Conservation (phyloP, 2,329 filamentous ascomycete species). For the Neofusicoccum sp. region DNA sequence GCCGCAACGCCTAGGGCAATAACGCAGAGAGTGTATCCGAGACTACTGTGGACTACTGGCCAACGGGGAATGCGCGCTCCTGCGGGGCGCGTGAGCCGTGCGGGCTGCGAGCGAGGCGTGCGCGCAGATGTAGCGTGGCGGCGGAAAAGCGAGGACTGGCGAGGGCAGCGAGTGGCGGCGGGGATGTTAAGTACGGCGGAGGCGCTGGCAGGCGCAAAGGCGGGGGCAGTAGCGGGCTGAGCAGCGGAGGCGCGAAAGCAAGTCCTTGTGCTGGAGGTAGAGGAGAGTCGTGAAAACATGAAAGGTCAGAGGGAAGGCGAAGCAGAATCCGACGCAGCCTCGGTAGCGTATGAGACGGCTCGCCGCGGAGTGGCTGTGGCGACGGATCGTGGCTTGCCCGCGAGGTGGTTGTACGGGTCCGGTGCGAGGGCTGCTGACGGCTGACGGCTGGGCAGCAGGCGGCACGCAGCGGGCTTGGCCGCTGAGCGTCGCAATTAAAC, state of each 20-base stretch:
- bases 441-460: not conserved
- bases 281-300: slow-evolving; percentile 4
- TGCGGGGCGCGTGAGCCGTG: not conserved
- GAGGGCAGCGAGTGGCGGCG: not conserved
- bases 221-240: not conserved
- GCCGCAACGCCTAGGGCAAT: slow-evolving; percentile 33
- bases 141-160: not conserved
- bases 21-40: slow-evolving; percentile 28
- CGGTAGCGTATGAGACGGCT: slow-evolving; percentile 5
- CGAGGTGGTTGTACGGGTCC: not conserved
- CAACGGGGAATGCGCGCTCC: not conserved
- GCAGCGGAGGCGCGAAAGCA: not conserved
- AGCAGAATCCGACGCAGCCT: not conserved
- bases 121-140: not conserved
- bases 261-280: not conserved
- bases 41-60: slow-evolving; percentile 23
- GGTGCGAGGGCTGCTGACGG: not conserved
- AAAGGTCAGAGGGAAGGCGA: slow-evolving; percentile 1
- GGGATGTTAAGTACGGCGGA: not conserved
- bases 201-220: not conserved
- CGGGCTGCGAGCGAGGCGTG: not conserved
- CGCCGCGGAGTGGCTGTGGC: slow-evolving; percentile 10
- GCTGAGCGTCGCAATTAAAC: slow-evolving; percentile 14
- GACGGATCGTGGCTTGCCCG: not conserved
- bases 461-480: slow-evolving; percentile 2